A percentile compares a stretch with the other conserved stretches of the same genome.
Conservation (phyloP, 768 basidiomycete species). For the Krasilnikovozyma curviuscula region DNA sequence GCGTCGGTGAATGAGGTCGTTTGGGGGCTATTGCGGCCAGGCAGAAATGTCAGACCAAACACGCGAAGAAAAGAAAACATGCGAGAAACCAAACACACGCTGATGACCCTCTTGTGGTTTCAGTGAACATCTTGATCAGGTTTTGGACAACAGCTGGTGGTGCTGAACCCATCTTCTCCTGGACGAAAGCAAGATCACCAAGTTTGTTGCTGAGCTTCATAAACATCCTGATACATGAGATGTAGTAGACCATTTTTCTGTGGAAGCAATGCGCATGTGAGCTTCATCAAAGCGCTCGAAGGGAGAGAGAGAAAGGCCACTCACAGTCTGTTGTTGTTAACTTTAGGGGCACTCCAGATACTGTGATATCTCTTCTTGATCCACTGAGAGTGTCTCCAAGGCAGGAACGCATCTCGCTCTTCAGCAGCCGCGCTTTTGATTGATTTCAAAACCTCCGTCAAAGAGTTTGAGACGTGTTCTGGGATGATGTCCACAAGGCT, state of each 20-base stretch:
- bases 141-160: conserved; percentile 51
- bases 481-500: conserved; percentile 49
- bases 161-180: conserved; percentile 26
- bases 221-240: conserved; percentile 63
- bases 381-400: conserved; percentile 48
- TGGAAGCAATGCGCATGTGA: too few species aligned
- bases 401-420: conserved; percentile 40
- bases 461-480: conserved; percentile 37
- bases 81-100: conserved; percentile 31
- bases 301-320: conserved; percentile 23
- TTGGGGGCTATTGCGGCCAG: conserved; percentile 33
- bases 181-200: background rate
- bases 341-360: too few species aligned
- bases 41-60: background rate
- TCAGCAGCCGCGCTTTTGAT: conserved; percentile 34
- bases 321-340: conserved; percentile 40
- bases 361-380: conserved; percentile 53
- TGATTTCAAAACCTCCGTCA: too few species aligned
- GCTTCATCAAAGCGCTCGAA: too few species aligned
- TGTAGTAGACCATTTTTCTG: conserved; percentile 50
- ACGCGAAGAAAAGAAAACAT: background rate
- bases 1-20: conserved; percentile 52
- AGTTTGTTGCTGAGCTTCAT: conserved; percentile 37
- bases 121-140: conserved; percentile 60
- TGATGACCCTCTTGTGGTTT: conserved; percentile 45